Evolutionary conservation across 345 rosid genomes (phyloP), one percentile per base, ranked within the genome.

Genomic region (Hibiscus trionum): DNA sequence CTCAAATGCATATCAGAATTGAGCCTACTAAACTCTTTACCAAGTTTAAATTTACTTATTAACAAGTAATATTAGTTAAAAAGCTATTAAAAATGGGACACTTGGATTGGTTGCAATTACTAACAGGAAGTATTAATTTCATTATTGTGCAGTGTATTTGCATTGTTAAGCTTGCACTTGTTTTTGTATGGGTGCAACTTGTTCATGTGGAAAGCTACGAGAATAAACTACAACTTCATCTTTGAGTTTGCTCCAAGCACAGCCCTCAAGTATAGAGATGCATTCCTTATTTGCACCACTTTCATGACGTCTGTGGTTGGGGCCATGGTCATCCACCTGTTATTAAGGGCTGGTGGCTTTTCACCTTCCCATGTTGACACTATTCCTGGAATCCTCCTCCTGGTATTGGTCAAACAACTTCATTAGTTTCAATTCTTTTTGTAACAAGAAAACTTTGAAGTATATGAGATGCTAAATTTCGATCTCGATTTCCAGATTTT

Each of bases 121-220:
- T 67, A 10, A 67, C 17, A 16, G 44, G 42, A 67, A 67, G 2
- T 29, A 59, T 16, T 56, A 56, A 19, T 10, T 29, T 14, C 21
- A 7, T 24, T 37, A 60, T 21, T 63, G 26, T 80, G 90, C 92
- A 95, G 99, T 70, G 86, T 85, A 72, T 88, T 95, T 71, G 89
- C 98, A 2, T 78, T 95, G 84, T 73, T 92, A 79, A 88, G 98
- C 85, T 77, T 95, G 79, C 99, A 95, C 83, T 80, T 95, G 89
- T 95, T 95, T 69, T 80, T 85, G 91, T 90, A 95, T 49, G 99
- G 99, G 4, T 95, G 99, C 85, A 90, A 95, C 76, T 71, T 95
- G 15, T 85, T 88, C 82, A 74, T 83, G 94, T 95, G 99, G 99
- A 89, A 82, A 84, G 82, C 52, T 5, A 86, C 88, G 11, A 83